Percentiles rank a stretch among this genome's conserved stretches.
Evolutionary conservation across 2,329 filamentous ascomycete genomes (phyloP).

Genomic region (Peltaster fructicola): DNA sequence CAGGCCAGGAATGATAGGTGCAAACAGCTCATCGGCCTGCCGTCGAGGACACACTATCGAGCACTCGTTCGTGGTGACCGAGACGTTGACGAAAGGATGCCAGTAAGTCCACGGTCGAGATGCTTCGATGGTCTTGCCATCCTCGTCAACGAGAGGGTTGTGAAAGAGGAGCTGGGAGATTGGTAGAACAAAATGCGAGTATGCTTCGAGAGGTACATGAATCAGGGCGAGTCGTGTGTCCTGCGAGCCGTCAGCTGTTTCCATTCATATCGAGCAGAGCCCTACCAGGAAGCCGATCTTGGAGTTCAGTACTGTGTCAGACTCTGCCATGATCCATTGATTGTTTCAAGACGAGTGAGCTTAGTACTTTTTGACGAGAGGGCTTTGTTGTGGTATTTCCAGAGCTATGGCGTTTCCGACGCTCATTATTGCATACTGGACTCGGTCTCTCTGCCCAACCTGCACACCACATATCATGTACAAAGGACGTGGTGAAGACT

Average conservation of each 20-base stretch:
- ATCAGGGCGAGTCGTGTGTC: slow-evolving; percentile 75
- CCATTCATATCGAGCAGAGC: slow-evolving; percentile 7
- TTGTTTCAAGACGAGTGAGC: too few relatives aligned
- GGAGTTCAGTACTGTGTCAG: slow-evolving; percentile 28
- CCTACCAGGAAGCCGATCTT: slow-evolving; percentile 32
- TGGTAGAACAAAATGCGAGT: slow-evolving; percentile 64
- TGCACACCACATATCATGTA: too few relatives aligned
- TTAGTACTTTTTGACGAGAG: too few relatives aligned
- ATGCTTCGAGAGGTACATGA: slow-evolving; percentile 67
- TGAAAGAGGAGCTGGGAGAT: slow-evolving; percentile 67
- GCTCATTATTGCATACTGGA: too few relatives aligned
- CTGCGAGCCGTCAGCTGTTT: slow-evolving; percentile 29
- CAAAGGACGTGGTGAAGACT: too few relatives aligned
- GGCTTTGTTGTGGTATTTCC: too few relatives aligned
- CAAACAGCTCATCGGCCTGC: slow-evolving; percentile 58
- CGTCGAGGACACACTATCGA: slow-evolving; percentile 73
- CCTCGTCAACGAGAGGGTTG: slow-evolving; percentile 20
- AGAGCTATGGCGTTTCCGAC: too few relatives aligned
- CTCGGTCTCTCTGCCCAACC: too few relatives aligned
- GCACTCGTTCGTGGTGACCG: slow-evolving; percentile 80
- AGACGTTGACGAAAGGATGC: slow-evolving; percentile 83
- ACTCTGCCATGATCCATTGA: slow-evolving; percentile 15
- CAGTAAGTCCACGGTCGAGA: slow-evolving; percentile 29
- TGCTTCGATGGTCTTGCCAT: slow-evolving; percentile 19
- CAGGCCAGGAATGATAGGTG: slow-evolving; percentile 49